Conservation (phyloP, 1,139 yeast genomes). For the Suhomyces wounanorum region DNA sequence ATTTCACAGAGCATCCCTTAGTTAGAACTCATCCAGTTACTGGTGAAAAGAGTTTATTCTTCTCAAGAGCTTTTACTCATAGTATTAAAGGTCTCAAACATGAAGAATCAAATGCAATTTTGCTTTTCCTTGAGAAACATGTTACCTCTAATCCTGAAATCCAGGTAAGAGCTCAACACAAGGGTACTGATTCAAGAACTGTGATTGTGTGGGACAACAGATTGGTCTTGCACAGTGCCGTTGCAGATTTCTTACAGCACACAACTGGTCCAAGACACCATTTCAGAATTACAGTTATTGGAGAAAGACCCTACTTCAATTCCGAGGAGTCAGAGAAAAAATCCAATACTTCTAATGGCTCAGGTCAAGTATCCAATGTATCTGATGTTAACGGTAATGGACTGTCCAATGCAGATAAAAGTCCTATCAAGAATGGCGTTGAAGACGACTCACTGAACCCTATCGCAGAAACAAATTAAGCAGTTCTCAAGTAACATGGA, state of each 20-base stretch:
- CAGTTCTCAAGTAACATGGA: no score
- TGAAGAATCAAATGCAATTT: conserved; percentile 25
- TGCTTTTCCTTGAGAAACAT: conserved; percentile 27
- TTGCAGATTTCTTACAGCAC: conserved; percentile 26
- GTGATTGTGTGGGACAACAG: conserved; percentile 32
- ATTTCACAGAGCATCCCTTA: conserved; percentile 31
- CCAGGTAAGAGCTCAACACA: conserved; percentile 29
- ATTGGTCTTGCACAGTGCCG: conserved; percentile 25
- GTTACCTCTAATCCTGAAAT: conserved; percentile 26
- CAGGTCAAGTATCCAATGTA: conserved; percentile 8
- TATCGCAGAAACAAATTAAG: conserved; percentile 4
- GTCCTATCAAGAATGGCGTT: not conserved
- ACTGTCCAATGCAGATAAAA: conserved; percentile 6
- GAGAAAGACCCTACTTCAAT: conserved; percentile 27
- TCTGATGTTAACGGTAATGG: conserved; percentile 9
- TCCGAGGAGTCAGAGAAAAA: conserved; percentile 4
- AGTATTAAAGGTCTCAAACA: conserved; percentile 27
- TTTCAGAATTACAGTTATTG: conserved; percentile 28
- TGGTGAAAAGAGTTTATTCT: conserved; percentile 28
- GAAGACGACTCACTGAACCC: conserved; percentile 5
- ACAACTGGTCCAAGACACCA: conserved; percentile 27
- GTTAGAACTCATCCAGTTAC: conserved; percentile 34
- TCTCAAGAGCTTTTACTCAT: conserved; percentile 25
- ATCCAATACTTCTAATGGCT: conserved; percentile 10
- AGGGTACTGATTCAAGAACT: conserved; percentile 24